These are phyloP conservation scores for Phlegmacium glaucopus DNA, from an alignment of 768 basidiomycete genomes.

Conservation along the genomic window DNA sequence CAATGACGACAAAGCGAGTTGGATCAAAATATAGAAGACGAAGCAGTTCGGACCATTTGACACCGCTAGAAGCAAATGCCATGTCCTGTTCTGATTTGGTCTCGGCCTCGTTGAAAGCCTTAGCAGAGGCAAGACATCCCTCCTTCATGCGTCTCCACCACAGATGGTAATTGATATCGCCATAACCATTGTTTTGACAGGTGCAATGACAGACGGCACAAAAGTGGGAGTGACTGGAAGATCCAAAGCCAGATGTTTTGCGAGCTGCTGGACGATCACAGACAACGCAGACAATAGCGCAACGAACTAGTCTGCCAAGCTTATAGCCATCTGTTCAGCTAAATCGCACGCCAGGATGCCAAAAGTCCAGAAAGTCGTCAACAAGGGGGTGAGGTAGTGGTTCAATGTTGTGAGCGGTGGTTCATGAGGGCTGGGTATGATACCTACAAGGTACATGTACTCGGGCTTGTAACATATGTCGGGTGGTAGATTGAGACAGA, in stretches of 20 bases:
- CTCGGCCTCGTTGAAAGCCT: constrained; percentile 15
- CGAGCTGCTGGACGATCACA: constrained; percentile 34
- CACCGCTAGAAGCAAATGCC: constrained; percentile 17
- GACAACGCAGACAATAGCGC: constrained; percentile 28
- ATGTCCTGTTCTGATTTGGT: constrained; percentile 1
- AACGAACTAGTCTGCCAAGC: constrained; percentile 23
- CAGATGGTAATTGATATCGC: constrained; percentile 9
- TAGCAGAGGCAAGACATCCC: constrained; percentile 12
- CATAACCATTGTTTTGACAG: constrained; percentile 10
- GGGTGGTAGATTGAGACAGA: constrained; percentile 34
- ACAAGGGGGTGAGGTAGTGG: constrained; percentile 36
- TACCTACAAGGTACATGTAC: constrained; percentile 35
- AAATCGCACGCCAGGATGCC: constrained; percentile 28
- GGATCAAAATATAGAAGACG: constrained; percentile 39
- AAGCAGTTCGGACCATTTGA: constrained; percentile 27
- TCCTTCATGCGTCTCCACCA: constrained; percentile 13
- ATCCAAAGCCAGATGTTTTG: constrained; percentile 25
- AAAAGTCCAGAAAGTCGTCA: constrained; percentile 31
- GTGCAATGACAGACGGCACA: constrained; percentile 21
- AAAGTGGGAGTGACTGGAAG: constrained; percentile 13
- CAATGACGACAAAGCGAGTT: constrained; percentile 18
- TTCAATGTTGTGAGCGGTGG: constrained; percentile 32
- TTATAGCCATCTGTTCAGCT: constrained; percentile 17
- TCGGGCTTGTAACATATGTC: constrained; percentile 26
- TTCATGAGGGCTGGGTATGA: constrained; percentile 39